Evolutionary conservation across 2,329 filamentous ascomycete species (phyloP).

Genomic region (Proliferodiscus dingleyae): DNA sequence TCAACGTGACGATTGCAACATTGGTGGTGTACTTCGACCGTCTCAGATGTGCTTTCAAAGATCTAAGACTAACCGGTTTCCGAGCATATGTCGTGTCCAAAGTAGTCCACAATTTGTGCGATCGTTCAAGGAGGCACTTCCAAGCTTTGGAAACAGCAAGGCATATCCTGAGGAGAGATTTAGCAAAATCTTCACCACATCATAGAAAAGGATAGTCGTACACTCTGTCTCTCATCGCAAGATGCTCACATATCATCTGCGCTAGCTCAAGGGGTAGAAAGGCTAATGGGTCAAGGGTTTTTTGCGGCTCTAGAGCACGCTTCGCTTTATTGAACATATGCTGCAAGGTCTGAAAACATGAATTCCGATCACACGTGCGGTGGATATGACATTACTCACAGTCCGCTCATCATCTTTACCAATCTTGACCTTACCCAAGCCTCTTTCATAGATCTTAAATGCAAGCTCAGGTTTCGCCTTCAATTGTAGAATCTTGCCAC

Average conservation of each 20-base stretch:
- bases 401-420: constrained; percentile 25
- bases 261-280: constrained; percentile 32
- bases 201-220: constrained; percentile 11
- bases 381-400: constrained; percentile 12
- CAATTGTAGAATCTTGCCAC: constrained; percentile 30
- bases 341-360: constrained; percentile 27
- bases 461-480: constrained; percentile 27
- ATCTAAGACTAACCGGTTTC: constrained; percentile 17
- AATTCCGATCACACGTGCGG: constrained; percentile 1
- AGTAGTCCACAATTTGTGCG: constrained; percentile 28
- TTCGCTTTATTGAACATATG: constrained; percentile 27
- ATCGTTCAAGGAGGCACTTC: constrained; percentile 28
- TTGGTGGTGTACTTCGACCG: constrained; percentile 29
- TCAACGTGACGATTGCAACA: constrained; percentile 21
- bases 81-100: constrained; percentile 24
- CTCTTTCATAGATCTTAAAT: constrained; percentile 32
- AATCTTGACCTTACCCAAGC: constrained; percentile 30
- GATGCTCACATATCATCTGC: constrained; percentile 27
- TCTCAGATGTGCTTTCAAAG: constrained; percentile 23
- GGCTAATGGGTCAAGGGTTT: constrained; percentile 28
- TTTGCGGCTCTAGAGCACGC: constrained; percentile 20
- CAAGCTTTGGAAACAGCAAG: constrained; percentile 29
- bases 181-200: not conserved
- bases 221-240: constrained; percentile 29
- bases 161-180: constrained; percentile 22